Conservation (phyloP, 352 stramenopile genomes). For the Sclerospora graminicola region DNA sequence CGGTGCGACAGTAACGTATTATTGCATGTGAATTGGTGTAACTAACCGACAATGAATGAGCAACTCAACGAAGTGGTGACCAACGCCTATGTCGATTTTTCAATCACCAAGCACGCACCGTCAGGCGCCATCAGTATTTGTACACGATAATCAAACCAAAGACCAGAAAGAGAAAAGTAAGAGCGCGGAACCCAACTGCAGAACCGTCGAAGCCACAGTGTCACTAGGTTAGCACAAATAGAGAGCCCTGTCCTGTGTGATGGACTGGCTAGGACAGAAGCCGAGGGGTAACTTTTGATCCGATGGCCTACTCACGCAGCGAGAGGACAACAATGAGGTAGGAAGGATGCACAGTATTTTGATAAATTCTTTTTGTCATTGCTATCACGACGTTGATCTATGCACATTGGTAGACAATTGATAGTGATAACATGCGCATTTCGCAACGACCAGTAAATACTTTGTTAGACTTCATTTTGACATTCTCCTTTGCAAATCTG, state of each 20-base stretch:
- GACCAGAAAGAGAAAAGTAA: conserved; percentile 25
- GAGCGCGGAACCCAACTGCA: conserved; percentile 9
- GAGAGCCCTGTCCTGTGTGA: conserved; percentile 14
- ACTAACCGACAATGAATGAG: conserved; percentile 25
- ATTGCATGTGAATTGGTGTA: conserved; percentile 33
- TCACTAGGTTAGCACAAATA: conserved; percentile 18
- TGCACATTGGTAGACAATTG: not conserved
- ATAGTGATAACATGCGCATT: too few species aligned
- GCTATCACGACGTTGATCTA: conserved; percentile 4
- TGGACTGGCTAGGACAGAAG: conserved; percentile 12
- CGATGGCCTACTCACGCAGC: conserved; percentile 5
- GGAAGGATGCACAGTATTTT: conserved; percentile 24
- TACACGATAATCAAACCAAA: conserved; percentile 35
- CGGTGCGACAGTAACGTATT: conserved; percentile 34
- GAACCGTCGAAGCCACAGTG: conserved; percentile 4
- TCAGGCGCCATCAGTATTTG: conserved; percentile 23
- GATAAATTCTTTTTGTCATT: conserved; percentile 22
- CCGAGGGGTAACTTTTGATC: conserved; percentile 26
- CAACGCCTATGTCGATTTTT: conserved; percentile 16
- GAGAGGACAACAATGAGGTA: conserved; percentile 19
- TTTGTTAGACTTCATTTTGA: conserved; percentile 16
- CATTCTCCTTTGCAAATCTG: conserved; percentile 63
- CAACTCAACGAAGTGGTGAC: conserved; percentile 12
- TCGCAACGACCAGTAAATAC: not conserved
- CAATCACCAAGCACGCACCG: conserved; percentile 14